Conservation (phyloP, 306 rosid genomes). For the Pterocarpus santalinus region DNA sequence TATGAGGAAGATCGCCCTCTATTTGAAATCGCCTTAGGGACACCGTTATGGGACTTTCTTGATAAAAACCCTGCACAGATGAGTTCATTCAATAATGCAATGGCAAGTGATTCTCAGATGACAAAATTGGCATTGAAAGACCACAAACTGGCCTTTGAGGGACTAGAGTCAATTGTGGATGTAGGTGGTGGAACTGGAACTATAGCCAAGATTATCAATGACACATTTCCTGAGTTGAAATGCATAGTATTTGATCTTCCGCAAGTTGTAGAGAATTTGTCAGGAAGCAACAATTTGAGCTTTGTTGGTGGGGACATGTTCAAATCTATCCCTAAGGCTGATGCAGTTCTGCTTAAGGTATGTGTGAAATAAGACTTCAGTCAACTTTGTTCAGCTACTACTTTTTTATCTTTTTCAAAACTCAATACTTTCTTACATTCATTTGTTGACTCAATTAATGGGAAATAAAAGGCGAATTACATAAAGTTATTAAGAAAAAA, state of each 20-base stretch:
- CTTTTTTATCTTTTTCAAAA: not conserved
- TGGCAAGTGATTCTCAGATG: slow-evolving; percentile 60
- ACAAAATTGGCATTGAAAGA: slow-evolving; percentile 50
- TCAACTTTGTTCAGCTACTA: not conserved
- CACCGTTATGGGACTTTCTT: slow-evolving; percentile 41
- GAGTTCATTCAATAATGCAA: slow-evolving; percentile 44
- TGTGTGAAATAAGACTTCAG: not conserved
- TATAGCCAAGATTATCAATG: slow-evolving; percentile 3
- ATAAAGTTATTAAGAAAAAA: too few relatives aligned
- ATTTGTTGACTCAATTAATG: too few relatives aligned
- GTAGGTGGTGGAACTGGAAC: slow-evolving; percentile 52
- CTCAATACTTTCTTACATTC: too few relatives aligned
- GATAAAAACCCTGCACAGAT: slow-evolving; percentile 19
- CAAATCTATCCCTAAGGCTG: slow-evolving; percentile 11
- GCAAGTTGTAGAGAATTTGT: too few relatives aligned
- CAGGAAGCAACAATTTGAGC: too few relatives aligned
- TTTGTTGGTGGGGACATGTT: slow-evolving; percentile 45
- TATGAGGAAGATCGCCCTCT: slow-evolving; percentile 32
- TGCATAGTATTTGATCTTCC: slow-evolving; percentile 31
- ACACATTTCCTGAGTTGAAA: slow-evolving; percentile 13
- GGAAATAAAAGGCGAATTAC: too few relatives aligned
- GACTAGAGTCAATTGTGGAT: slow-evolving; percentile 48
- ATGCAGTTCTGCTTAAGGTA: slow-evolving; percentile 26
- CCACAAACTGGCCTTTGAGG: slow-evolving; percentile 50
- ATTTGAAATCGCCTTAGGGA: slow-evolving; percentile 42